Base-by-base conservation (phyloP, 305 asterid species). In the Fraxinus albicans region DNA sequence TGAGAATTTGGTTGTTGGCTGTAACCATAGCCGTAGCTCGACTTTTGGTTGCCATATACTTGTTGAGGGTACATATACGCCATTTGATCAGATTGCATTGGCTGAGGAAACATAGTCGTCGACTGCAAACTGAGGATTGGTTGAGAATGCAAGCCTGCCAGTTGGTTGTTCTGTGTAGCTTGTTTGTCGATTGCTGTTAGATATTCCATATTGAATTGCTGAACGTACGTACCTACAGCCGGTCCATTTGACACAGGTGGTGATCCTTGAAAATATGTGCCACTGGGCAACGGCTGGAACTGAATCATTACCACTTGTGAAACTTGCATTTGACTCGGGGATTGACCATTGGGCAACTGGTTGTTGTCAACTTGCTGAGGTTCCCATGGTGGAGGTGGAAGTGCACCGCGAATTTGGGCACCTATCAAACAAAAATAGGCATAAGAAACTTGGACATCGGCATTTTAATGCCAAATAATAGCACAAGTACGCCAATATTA, bases 311-410 rank as follows among this genome's bases (percentile, higher is more conserved):
- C 87, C 70, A 80, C 86, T 83, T 86, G 95, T 29, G 85, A 47
- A 79, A 31, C 85, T 79, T 93, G 97, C 82, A 84, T 84, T 65
- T 75, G 87, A 29, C 36, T 27, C 81, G 89, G 95, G 79, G 89
- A 86, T 69, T 86, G 93, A 84, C 87, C 84, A 60, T 80, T 82
- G 35, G 87, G 42, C 31, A 87, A 86, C 80, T 86, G 85, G 83
- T 86, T 81, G 82, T 73, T 83, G 42, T 93, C 98, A 13, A 88
- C 58, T 79, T 34, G 77, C 77, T 91, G 93, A 25, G 92, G 91
- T 88, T 96, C 99, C 99, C 99, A 96, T n/a, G 99, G 98, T 23
- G 99, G 99, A 67, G 97, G 98, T 78, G 99, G 99, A 58, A 95
- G 79, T 8, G 94, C 80, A 44, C 81, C 84, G 35, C 88, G 85